A percentile compares a stretch with the other conserved stretches of the same genome.
Evolutionary conservation across 2,329 filamentous ascomycete genomes (phyloP).

Genomic region (Beauveria sp.): DNA sequence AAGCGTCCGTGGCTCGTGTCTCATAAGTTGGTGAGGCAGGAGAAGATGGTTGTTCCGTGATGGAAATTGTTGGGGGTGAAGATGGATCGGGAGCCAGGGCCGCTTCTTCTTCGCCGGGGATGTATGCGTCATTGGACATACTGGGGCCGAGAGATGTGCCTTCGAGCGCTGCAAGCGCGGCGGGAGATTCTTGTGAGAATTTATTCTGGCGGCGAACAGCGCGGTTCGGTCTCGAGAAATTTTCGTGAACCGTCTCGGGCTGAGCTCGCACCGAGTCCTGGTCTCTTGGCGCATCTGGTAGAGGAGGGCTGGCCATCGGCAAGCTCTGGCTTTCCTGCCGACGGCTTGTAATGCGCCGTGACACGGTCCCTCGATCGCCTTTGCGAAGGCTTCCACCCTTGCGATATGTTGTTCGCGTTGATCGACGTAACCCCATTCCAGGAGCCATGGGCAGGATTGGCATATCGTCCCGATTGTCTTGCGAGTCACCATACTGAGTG

Average conservation of each 20-base stretch:
- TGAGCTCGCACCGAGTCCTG: conserved; percentile 54
- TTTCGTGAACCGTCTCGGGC: conserved; percentile 60
- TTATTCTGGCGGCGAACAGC: conserved; percentile 41
- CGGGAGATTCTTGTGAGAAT: conserved; percentile 37
- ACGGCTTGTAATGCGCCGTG: conserved; percentile 60
- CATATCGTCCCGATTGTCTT: conserved; percentile 58
- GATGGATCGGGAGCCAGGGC: conserved; percentile 28
- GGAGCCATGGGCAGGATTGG: conserved; percentile 76
- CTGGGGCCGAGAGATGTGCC: conserved; percentile 26
- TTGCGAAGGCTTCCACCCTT: conserved; percentile 76
- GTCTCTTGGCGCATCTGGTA: conserved; percentile 39
- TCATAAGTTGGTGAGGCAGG: conserved; percentile 34
- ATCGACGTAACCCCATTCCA: conserved; percentile 75
- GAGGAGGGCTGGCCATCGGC: conserved; percentile 23
- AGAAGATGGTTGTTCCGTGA: conserved; percentile 56
- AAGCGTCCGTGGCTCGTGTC: conserved; percentile 23
- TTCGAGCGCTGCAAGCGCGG: conserved; percentile 40
- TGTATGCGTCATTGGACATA: conserved; percentile 15
- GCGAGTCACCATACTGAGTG: conserved; percentile 33
- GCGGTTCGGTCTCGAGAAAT: conserved; percentile 53
- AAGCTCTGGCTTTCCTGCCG: conserved; percentile 49
- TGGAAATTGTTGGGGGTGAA: conserved; percentile 31
- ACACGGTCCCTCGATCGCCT: conserved; percentile 66
- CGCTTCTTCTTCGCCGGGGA: conserved; percentile 25
- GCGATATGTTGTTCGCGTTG: conserved; percentile 85